Conservation (phyloP, 2,329 filamentous ascomycete genomes). For the Emergomyces africanus region DNA sequence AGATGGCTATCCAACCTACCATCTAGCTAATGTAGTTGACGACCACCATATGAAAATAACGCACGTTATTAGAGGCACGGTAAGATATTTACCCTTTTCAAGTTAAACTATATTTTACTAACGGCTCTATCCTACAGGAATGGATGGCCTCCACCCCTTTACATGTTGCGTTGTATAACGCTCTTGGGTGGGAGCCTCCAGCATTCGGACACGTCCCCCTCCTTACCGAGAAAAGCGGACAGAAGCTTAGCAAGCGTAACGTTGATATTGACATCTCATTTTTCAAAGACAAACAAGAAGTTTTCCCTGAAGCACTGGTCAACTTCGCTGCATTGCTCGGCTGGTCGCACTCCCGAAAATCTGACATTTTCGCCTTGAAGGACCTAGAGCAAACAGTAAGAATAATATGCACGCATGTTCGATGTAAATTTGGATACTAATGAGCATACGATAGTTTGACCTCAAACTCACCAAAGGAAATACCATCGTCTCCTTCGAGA, state of each 20-base stretch:
- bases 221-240: conserved; percentile 53
- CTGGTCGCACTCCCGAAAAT: conserved; percentile 58
- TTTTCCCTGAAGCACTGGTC: conserved; percentile 51
- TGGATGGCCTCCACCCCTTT: conserved; percentile 93
- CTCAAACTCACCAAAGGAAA: conserved; percentile 87
- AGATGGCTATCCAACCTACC: conserved; percentile 89
- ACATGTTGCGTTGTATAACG: conserved; percentile 60
- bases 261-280: conserved; percentile 47
- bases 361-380: conserved; percentile 58
- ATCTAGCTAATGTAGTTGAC: conserved; percentile 93
- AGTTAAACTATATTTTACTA: not conserved
- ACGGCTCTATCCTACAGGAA: conserved; percentile 42
- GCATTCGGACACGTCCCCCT: conserved; percentile 71
- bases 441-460: conserved; percentile 46
- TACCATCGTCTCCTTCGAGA: conserved; percentile 66
- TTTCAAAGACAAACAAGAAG: conserved; percentile 43
- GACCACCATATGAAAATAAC: conserved; percentile 94
- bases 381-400: conserved; percentile 57
- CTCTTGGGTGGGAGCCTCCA: conserved; percentile 61
- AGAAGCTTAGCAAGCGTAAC: conserved; percentile 82
- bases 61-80: conserved; percentile 80
- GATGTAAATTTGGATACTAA: not conserved
- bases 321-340: conserved; percentile 82
- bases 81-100: conserved; percentile 24
- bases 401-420: conserved; percentile 1